Conservation (phyloP, 2,329 filamentous ascomycete species). For the Phoma sp. region DNA sequence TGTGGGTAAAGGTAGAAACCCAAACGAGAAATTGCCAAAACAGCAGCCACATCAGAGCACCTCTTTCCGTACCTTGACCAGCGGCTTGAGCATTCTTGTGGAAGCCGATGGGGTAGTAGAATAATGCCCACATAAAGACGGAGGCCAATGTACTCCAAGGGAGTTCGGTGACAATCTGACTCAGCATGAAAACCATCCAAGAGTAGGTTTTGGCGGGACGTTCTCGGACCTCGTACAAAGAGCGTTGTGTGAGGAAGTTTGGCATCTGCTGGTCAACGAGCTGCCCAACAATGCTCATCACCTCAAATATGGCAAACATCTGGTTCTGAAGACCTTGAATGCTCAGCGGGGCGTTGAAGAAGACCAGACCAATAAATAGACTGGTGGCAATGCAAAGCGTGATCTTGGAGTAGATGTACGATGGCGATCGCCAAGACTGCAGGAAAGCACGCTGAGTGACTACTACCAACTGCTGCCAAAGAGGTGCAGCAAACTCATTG, state of each 20-base stretch:
- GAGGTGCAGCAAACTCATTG: slow-evolving; percentile 82
- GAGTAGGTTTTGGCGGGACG: slow-evolving; percentile 83
- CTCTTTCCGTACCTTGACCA: slow-evolving; percentile 63
- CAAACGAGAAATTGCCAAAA: too few relatives aligned
- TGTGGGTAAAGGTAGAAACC: slow-evolving; percentile 80
- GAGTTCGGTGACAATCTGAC: slow-evolving; percentile 83
- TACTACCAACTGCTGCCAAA: slow-evolving; percentile 70
- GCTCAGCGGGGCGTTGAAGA: slow-evolving; percentile 75
- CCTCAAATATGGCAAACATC: slow-evolving; percentile 85
- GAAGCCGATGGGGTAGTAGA: slow-evolving; percentile 87
- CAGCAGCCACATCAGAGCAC: slow-evolving; percentile 75
- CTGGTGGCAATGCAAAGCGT: slow-evolving; percentile 70
- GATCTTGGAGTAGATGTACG: slow-evolving; percentile 86
- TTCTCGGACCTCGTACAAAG: slow-evolving; percentile 85
- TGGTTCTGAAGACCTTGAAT: slow-evolving; percentile 83
- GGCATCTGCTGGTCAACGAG: slow-evolving; percentile 84
- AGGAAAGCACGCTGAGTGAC: slow-evolving; percentile 80
- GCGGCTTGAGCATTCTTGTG: slow-evolving; percentile 76
- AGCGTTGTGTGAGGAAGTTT: slow-evolving; percentile 81
- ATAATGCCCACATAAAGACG: slow-evolving; percentile 78
- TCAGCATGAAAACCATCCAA: slow-evolving; percentile 85
- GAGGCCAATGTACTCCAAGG: slow-evolving; percentile 83
- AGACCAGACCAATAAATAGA: slow-evolving; percentile 84
- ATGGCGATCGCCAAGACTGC: slow-evolving; percentile 90
- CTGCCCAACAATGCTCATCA: slow-evolving; percentile 80